Evolutionary conservation across 116 monocot genomes (phyloP).

Genomic region (Posidonia oceanica): DNA sequence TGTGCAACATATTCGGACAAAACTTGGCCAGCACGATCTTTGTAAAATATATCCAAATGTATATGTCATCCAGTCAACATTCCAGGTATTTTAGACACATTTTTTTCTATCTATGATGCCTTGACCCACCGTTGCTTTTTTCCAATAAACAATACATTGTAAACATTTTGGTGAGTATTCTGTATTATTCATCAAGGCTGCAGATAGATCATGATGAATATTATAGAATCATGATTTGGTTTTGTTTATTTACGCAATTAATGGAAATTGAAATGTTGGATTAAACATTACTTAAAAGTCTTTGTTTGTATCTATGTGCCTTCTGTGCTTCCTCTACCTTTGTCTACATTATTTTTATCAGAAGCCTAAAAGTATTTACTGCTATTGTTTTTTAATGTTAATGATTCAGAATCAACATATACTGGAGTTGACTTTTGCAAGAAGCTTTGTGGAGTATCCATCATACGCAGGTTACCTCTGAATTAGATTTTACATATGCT

Average conservation of each 20-base stretch:
- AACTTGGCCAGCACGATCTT: too few species aligned
- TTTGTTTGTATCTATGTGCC: too few species aligned
- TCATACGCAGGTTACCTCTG: conserved; percentile 68
- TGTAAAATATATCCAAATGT: conserved; percentile 93
- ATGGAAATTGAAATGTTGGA: neutral
- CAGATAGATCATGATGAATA: too few species aligned
- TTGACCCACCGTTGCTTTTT: too few species aligned
- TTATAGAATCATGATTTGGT: neutral
- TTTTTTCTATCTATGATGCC: neutral
- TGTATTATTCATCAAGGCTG: too few species aligned
- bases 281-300: too few species aligned
- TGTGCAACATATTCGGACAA: too few species aligned
- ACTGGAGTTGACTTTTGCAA: conserved; percentile 93
- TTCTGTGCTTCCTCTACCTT: too few species aligned
- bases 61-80: conserved; percentile 80
- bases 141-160: too few species aligned
- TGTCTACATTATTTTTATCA: neutral
- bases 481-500: too few species aligned
- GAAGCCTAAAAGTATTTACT: neutral
- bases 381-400: neutral
- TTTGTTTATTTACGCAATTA: neutral
- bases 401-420: conserved; percentile 59
- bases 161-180: too few species aligned
- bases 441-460: conserved; percentile 97
- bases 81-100: conserved; percentile 62